These are phyloP conservation scores for Fraxinus americana DNA, from an alignment of 257 asterid species.

Conservation along the genomic window DNA sequence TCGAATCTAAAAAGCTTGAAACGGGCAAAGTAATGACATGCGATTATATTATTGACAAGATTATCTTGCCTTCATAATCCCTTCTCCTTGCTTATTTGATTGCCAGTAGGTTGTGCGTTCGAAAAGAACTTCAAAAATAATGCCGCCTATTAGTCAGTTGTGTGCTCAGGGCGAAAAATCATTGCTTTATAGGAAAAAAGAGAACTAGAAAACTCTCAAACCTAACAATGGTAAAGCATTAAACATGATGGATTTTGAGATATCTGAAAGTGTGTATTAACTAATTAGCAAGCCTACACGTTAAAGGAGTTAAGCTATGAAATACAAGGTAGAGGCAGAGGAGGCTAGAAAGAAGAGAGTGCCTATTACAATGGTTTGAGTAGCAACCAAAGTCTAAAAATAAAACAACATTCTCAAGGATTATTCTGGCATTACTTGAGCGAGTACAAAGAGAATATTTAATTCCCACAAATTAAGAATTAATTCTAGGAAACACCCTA, in stretches of 20 bases:
- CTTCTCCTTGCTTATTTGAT: background rate
- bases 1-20: background rate
- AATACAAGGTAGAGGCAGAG: background rate
- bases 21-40: background rate
- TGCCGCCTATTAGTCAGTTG: background rate
- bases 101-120: background rate
- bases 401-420: background rate
- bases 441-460: no score
- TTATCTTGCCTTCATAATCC: no score
- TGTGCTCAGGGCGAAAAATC: background rate
- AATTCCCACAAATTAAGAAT: background rate
- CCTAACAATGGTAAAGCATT: background rate
- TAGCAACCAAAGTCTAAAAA: background rate
- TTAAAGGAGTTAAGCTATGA: background rate
- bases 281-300: background rate
- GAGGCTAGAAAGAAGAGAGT: background rate
- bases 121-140: background rate
- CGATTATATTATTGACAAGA: background rate
- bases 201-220: background rate
- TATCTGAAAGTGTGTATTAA: no score
- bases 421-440: background rate
- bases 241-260: background rate
- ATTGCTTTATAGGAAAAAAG: no score
- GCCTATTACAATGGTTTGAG: background rate
- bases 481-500: background rate